phyloP scores from a whole-genome alignment of 164 flowering plant species.

The Vitis riparia region DNA sequence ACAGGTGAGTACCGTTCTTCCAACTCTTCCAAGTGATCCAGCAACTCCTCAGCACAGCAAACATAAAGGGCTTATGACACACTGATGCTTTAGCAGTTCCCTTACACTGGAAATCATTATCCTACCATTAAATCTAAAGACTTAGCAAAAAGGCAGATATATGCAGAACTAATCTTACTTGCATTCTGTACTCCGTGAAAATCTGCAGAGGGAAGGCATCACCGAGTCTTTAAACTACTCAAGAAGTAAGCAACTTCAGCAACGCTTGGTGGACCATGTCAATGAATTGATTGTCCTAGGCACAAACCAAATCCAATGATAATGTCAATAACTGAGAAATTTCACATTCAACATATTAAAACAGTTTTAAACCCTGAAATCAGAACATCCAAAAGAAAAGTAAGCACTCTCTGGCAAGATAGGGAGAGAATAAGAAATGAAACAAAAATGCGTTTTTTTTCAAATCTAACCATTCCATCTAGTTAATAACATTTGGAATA shows the following conservation, averaged over 20 bases:
- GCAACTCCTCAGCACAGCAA: not conserved
- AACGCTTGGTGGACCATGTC: slow-evolving; percentile 73
- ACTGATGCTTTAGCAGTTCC: not conserved
- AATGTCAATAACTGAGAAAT: not conserved
- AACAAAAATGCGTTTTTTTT: too few species aligned
- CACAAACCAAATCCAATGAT: slow-evolving; percentile 1
- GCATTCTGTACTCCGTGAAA: slow-evolving; percentile 7
- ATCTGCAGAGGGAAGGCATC: not conserved
- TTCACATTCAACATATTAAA: not conserved
- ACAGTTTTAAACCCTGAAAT: too few species aligned
- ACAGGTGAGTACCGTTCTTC: not conserved
- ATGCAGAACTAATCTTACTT: slow-evolving; percentile 16
- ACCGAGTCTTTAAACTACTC: slow-evolving; percentile 15
- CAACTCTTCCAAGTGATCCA: not conserved
- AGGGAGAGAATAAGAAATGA: too few species aligned
- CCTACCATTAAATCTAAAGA: not conserved
- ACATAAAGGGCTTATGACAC: not conserved
- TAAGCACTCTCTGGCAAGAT: too few species aligned
- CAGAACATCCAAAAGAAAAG: too few species aligned
- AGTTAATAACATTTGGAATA: too few species aligned
- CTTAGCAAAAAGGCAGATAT: slow-evolving; percentile 1
- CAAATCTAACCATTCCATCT: too few species aligned
- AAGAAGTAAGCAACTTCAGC: slow-evolving; percentile 48
- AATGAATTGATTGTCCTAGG: slow-evolving; percentile 74
- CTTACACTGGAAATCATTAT: not conserved